These are phyloP conservation scores for Microglena sp. DNA, from an alignment of 139 green algal genomes.

Conservation along the genomic window DNA sequence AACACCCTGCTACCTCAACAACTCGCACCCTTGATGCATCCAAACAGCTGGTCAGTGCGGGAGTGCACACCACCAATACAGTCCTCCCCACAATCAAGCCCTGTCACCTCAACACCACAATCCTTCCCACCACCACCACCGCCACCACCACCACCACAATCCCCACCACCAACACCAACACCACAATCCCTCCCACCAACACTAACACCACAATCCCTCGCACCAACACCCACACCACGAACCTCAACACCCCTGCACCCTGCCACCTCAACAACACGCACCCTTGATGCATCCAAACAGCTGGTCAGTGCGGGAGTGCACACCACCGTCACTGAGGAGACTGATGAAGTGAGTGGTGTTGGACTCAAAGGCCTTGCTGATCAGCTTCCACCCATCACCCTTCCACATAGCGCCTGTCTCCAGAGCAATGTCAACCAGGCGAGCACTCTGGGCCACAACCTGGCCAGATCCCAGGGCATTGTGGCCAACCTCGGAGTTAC, in stretches of 20 bases:
- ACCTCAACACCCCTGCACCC: too few relatives aligned
- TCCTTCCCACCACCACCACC: too few relatives aligned
- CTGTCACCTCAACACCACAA: too few relatives aligned
- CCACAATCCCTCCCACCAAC: too few relatives aligned
- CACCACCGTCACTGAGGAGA: slow-evolving; percentile 85
- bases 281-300: slow-evolving; percentile 35
- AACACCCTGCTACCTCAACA: too few relatives aligned
- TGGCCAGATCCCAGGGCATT: slow-evolving; percentile 91
- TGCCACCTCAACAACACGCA: too few relatives aligned
- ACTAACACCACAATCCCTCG: too few relatives aligned
- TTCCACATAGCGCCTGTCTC: slow-evolving; percentile 67
- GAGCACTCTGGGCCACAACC: slow-evolving; percentile 85
- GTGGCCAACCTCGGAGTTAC: slow-evolving; percentile 84
- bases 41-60: slow-evolving; percentile 70
- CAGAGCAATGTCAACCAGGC: slow-evolving; percentile 85
- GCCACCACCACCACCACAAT: too few relatives aligned
- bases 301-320: slow-evolving; percentile 88
- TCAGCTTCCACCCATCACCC: slow-evolving; percentile 72
- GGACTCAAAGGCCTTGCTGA: slow-evolving; percentile 58
- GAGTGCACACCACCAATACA: slow-evolving; percentile 90
- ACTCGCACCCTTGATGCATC: slow-evolving; percentile 17
- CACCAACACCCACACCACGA: too few relatives aligned
- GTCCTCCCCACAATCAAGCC: too few relatives aligned
- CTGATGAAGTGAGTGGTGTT: slow-evolving; percentile 93
- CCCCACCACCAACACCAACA: too few relatives aligned